Evolutionary conservation across 805 yeast species (phyloP).

Genomic region (Pichia scutulata): DNA sequence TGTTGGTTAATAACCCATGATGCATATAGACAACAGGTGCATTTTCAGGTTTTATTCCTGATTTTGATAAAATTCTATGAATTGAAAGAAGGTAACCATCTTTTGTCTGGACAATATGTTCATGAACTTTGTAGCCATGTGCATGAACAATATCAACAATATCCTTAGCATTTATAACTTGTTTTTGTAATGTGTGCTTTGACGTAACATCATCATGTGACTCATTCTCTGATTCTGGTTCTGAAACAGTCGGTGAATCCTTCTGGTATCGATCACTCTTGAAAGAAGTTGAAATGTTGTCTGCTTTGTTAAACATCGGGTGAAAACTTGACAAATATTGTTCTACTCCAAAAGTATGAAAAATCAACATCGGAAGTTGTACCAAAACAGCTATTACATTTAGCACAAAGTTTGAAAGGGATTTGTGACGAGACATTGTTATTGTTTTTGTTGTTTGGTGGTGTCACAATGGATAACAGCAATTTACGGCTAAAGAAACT

Average conservation of each 20-base stretch:
- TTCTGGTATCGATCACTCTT: background rate
- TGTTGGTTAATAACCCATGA: conserved; percentile 82
- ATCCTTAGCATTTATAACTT: conserved; percentile 22
- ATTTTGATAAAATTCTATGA: conserved; percentile 48
- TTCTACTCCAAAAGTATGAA: conserved; percentile 19
- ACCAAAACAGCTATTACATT: conserved; percentile 11
- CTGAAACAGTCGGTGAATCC: background rate
- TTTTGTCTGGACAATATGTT: conserved; percentile 66
- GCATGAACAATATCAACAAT: conserved; percentile 28
- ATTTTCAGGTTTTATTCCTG: conserved; percentile 7
- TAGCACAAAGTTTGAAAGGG: background rate
- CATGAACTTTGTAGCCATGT: conserved; percentile 63
- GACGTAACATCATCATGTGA: background rate
- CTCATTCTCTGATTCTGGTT: background rate
- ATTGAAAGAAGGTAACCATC: conserved; percentile 76
- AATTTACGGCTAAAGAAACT: background rate
- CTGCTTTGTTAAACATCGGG: conserved; percentile 15
- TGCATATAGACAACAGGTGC: conserved; percentile 63
- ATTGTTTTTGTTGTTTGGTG: background rate
- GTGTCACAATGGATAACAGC: background rate
- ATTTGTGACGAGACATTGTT: background rate
- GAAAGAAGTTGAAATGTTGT: conserved; percentile 14
- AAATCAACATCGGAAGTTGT: conserved; percentile 19
- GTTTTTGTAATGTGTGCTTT: conserved; percentile 8
- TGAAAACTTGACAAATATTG: conserved; percentile 12